Evolutionary conservation across 306 rosid species (phyloP).

Genomic region (Glycine latifolia): DNA sequence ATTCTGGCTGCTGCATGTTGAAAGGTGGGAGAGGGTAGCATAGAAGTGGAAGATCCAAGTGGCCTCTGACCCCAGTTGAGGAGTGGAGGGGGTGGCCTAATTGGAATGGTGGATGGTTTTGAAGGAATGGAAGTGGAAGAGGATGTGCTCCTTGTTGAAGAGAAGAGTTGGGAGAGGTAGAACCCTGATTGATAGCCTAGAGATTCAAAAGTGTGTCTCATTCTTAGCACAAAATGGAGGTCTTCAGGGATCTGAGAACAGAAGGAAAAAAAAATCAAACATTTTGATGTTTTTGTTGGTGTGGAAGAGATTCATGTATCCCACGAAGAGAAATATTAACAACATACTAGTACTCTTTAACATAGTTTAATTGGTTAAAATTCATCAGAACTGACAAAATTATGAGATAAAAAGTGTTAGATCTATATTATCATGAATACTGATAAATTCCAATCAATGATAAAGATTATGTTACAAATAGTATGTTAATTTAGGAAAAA

Average conservation of each 20-base stretch:
- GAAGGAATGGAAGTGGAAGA: conserved; percentile 66
- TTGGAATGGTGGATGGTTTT: conserved; percentile 68
- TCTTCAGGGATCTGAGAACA: conserved; percentile 82
- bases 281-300: background rate
- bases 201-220: conserved; percentile 94
- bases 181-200: conserved; percentile 92
- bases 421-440: background rate
- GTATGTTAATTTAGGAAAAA: background rate
- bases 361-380: background rate
- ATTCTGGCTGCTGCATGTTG: conserved; percentile 53
- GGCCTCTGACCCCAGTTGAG: conserved; percentile 82
- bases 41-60: conserved; percentile 50
- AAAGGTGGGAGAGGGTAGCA: conserved; percentile 74
- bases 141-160: conserved; percentile 73
- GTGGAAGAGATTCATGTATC: background rate
- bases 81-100: conserved; percentile 68
- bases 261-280: conserved; percentile 13
- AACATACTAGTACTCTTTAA: background rate
- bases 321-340: background rate
- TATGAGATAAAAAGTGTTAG: background rate
- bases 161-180: conserved; percentile 87
- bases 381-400: background rate
- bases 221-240: conserved; percentile 91
- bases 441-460: background rate
- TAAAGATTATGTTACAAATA: background rate